phyloP scores from a whole-genome alignment of 305 asterid species.

The Fraxinus dipetala region DNA sequence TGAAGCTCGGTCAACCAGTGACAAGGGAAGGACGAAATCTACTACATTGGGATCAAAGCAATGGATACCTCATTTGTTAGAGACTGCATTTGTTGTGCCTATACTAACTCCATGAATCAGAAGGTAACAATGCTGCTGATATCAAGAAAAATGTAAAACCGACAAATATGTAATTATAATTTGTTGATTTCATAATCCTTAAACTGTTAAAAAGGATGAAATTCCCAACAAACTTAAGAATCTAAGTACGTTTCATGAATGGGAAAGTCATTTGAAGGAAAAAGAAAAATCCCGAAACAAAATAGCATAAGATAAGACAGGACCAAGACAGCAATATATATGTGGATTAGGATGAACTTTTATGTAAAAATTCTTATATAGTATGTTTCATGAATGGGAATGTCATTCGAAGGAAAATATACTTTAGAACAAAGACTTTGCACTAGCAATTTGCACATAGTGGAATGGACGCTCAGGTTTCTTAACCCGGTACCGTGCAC shows the following conservation, averaged over 20 bases:
- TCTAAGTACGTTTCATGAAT: neutral
- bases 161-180: conserved; percentile 6
- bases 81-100: conserved; percentile 82
- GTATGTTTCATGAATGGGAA: neutral
- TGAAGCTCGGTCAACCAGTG: conserved; percentile 23
- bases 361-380: neutral
- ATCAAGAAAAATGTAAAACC: conserved; percentile 58
- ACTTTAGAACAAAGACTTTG: neutral
- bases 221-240: neutral
- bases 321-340: neutral
- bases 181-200: neutral
- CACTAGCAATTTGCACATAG: neutral
- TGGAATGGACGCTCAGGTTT: neutral
- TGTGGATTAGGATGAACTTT: neutral
- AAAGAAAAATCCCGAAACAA: neutral
- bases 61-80: conserved; percentile 81
- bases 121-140: conserved; percentile 26
- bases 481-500: neutral
- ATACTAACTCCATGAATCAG: conserved; percentile 51
- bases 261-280: neutral
- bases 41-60: conserved; percentile 48
- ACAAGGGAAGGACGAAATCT: conserved; percentile 19
- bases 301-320: neutral
- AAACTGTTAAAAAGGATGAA: neutral
- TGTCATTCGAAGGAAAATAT: neutral